Base-by-base conservation (phyloP, 495 filamentous ascomycete genomes). In the Wilcoxina mikolae region DNA sequence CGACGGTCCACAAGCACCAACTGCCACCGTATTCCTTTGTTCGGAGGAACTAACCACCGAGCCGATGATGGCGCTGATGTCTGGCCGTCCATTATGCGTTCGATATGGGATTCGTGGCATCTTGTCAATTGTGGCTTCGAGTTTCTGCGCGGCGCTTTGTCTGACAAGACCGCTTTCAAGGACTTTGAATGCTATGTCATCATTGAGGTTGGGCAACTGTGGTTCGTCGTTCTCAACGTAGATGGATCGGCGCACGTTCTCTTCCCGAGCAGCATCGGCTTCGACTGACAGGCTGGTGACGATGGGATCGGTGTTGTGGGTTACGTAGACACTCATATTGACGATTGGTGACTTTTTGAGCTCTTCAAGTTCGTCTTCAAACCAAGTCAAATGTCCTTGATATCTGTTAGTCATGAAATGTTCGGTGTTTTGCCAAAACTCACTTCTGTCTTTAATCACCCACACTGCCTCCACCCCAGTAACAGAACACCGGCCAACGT, bases 391-490 rank as follows among this genome's bases (percentile, higher is more conserved):
- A 46, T 71, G 62, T n/a, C 70, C 70, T 72, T 35, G 7, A 33
- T 15, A 33, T 23, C 4, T 0, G 25, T 51, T 11, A 33, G 43
- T 35, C 31, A 41, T 43, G 55, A 52, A 59, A 35, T n/a, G 31
- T 50, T 51, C 3, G 54, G 33, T 33, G 22, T 35, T 44, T 23
- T 22, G n/a, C n/a, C n/a, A 29, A 2, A 26, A 67, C 70, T 52
- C 56, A 78, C 76, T 73, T 55, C 73, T 68, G 28, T 72, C 64
- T 41, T 68, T 70, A 0, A 76, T 71, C 12, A 71, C 60, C 76
- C 75, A 78, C n/a, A 78, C 72, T 42, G 78, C 75, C 11, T 74
- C 70, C 46, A 79, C 68, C n/a, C 69, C 68, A 3, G 58, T 51
- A 55, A 72, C 73, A 12, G 60, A 65, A 0, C 67, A 66, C 17